phyloP scores from a whole-genome alignment of 306 rosid genomes.

The Inga leiocalycina region DNA sequence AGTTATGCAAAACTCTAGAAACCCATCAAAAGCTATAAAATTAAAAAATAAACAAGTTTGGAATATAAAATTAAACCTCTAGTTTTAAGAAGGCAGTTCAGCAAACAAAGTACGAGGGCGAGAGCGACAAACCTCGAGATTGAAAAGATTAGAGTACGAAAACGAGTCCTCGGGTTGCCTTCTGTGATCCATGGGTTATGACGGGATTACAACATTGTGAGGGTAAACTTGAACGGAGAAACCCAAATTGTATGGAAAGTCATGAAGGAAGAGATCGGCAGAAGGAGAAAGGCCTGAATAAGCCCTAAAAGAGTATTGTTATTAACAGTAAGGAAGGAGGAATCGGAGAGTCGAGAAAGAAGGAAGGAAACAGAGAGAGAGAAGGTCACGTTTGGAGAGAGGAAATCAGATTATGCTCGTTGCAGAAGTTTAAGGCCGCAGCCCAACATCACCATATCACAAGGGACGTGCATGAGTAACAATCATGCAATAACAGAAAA shows the following conservation, averaged over 20 bases:
- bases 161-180: constrained; percentile 61
- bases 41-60: not conserved
- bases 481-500: no score
- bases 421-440: no score
- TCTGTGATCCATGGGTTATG: constrained; percentile 61
- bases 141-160: constrained; percentile 73
- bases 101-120: constrained; percentile 2
- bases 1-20: constrained; percentile 21
- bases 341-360: constrained; percentile 29
- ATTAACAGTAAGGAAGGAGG: constrained; percentile 58
- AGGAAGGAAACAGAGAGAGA: constrained; percentile 31
- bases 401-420: no score
- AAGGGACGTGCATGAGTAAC: no score
- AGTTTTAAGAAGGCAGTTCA: not conserved
- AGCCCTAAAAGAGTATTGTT: constrained; percentile 40
- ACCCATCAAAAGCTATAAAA: not conserved
- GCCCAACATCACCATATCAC: no score
- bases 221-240: constrained; percentile 30
- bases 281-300: constrained; percentile 22
- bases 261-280: constrained; percentile 31
- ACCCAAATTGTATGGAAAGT: constrained; percentile 38
- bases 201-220: constrained; percentile 23
- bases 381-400: not conserved
- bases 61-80: constrained; percentile 7
- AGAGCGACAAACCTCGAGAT: constrained; percentile 66